Conservation (phyloP, 2,329 filamentous ascomycete genomes). For the Aspergillus ustus region DNA sequence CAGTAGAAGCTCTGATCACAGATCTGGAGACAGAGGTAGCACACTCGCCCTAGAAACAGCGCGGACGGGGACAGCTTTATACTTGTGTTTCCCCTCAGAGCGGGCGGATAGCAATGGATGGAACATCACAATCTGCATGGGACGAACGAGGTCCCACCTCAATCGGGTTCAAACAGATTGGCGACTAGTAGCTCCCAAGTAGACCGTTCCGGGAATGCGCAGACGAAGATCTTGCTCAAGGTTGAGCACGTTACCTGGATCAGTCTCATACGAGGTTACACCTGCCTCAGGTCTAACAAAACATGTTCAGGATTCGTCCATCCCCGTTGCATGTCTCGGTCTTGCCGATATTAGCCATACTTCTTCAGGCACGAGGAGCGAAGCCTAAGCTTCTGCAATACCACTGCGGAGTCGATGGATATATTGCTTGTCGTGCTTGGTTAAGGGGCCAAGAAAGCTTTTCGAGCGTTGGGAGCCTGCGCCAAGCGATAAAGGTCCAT, state of each 20-base stretch:
- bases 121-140: constrained; percentile 2
- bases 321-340: not conserved
- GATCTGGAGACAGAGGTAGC: constrained; percentile 15
- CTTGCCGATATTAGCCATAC: not conserved
- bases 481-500: not conserved
- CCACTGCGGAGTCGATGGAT: constrained; percentile 3
- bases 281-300: not conserved
- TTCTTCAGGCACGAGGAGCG: not conserved
- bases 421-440: constrained; percentile 20
- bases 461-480: not conserved
- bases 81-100: constrained; percentile 16
- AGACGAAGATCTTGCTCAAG: constrained; percentile 8
- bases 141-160: constrained; percentile 10
- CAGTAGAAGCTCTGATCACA: not conserved
- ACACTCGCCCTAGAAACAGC: constrained; percentile 13
- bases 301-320: not conserved
- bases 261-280: constrained; percentile 4
- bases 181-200: constrained; percentile 2
- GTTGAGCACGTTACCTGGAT: constrained; percentile 8
- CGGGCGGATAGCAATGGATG: not conserved
- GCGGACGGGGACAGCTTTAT: constrained; percentile 31
- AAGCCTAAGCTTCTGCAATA: not conserved
- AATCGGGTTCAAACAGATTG: constrained; percentile 1
- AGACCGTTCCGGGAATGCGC: constrained; percentile 2
- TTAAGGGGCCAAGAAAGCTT: constrained; percentile 18